Evolutionary conservation across 306 rosid species (phyloP), one percentile per base, ranked within the genome.

Genomic region (Argentina anserina): DNA sequence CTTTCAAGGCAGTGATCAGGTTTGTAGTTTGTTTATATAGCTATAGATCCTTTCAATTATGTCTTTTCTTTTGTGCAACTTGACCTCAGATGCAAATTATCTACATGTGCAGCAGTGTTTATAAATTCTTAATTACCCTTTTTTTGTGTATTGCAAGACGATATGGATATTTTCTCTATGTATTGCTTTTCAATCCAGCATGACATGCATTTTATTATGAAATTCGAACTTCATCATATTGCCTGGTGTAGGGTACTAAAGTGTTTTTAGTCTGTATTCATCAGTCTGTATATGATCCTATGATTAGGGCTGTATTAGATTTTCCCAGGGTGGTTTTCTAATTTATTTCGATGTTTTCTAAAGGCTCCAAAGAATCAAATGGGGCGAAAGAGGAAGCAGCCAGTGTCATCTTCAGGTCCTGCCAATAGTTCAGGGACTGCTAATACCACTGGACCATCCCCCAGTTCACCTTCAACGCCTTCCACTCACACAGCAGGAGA

Each of bases 341-440:
- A 83, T 56, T 60, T 40, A 10, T 60, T 56, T 52, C 65, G 79
- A 42, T 42, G 50, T 43, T 64, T 67, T 49, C 72, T 81, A 20
- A 74, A 90, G 92, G 85, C 66, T 74, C 73, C 88, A 74, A 85
- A 85, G 67, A 69, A 59, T 83, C 81, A 86, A 75, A 69, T 61
- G 52, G 85, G 72, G 52, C 78, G 81, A 73, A 90, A 88, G 84
- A 79, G 87, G 81, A 90, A 88, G 81, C 82, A 78, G 53, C 79
- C 79, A 3, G 83, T 69, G 65, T 78, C 91, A 71, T 83, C 90
- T 70, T 82, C 90, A 41, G 86, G 86, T 65, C 84, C 86, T 72
- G 84, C 88, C 67, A 84, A 84, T 69, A 84, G 92, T 80, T 80
- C 90, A 61, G 92, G 92, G 58, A 86, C 92, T 15, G 83, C 82